A percentile compares a stretch with the other conserved stretches of the same genome.
Evolutionary conservation across 495 filamentous ascomycete genomes (phyloP).

Genomic region (Xylaria venustula): DNA sequence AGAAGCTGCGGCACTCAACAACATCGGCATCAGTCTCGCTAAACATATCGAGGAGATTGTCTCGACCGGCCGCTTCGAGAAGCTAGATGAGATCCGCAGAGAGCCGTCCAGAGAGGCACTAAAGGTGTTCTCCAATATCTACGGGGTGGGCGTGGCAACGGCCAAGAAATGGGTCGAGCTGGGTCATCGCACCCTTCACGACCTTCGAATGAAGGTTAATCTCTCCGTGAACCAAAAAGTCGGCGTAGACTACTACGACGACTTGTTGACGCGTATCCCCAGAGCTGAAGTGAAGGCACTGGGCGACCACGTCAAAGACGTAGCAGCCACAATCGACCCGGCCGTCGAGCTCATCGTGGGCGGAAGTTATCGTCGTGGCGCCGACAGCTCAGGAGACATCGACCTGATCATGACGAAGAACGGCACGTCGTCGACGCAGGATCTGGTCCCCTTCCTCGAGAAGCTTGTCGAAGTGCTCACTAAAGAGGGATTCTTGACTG

Average conservation of each 20-base stretch:
- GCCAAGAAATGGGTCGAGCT: slow-evolving; percentile 77
- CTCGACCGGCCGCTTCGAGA: slow-evolving; percentile 67
- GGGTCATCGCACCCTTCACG: slow-evolving; percentile 72
- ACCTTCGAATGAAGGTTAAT: slow-evolving; percentile 61
- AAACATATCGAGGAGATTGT: slow-evolving; percentile 91
- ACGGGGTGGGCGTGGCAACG: slow-evolving; percentile 70
- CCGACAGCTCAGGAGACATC: slow-evolving; percentile 72
- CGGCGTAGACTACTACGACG: slow-evolving; percentile 78
- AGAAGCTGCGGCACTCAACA: slow-evolving; percentile 66
- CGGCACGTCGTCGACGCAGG: slow-evolving; percentile 51
- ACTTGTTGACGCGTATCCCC: slow-evolving; percentile 81
- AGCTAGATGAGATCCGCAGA: slow-evolving; percentile 63
- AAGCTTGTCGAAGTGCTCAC: slow-evolving; percentile 63
- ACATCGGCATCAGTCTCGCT: slow-evolving; percentile 75
- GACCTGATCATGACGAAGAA: slow-evolving; percentile 83
- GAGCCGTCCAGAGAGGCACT: slow-evolving; percentile 66
- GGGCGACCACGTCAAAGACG: slow-evolving; percentile 62
- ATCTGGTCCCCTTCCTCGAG: slow-evolving; percentile 63
- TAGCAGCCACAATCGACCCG: slow-evolving; percentile 61
- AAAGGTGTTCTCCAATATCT: slow-evolving; percentile 71
- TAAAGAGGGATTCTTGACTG: slow-evolving; percentile 56
- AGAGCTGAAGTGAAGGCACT: slow-evolving; percentile 72
- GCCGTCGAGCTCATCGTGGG: slow-evolving; percentile 64
- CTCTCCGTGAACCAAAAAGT: slow-evolving; percentile 74
- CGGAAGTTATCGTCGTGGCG: slow-evolving; percentile 85